Evolutionary conservation across 179 eudicot genomes (phyloP), one percentile per base, ranked within the genome.

Genomic region (Spinacia oleracea): DNA sequence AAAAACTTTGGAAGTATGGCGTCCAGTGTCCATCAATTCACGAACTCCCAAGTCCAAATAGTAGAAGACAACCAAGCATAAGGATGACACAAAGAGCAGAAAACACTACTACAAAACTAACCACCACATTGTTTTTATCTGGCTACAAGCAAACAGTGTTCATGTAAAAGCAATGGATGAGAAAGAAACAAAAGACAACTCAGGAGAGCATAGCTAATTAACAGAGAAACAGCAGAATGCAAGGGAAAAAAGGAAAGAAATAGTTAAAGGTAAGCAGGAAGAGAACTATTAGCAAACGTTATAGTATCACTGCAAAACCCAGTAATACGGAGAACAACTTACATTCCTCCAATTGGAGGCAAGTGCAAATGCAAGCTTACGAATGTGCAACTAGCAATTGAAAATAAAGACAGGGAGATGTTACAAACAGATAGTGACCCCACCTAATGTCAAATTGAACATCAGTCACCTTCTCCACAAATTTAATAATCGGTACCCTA

Each of bases 391-490:
- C 23, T 67, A 67, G 27, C 27, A 40, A 31, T 34, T 35, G 42
- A 6, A 16, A 66, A 66, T 35, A 66, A 38, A 50, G 60, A 71
- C 2, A 71, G 16, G 16, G 40, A 71, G 9, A 16, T 9, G 72
- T 51, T 70, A 42, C 73, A 83, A 38, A 67, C 21, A 70, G 60
- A 68, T 38, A 74, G 50, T 32, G 67, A 42, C 70, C 88, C 71
- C 81, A 96, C 99, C 99, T 96, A 78, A 93, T 75, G 81, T 96
- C 99, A 87, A 96, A 93, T 11, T 88, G 68, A 79, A 96, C 74
- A 31, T 92, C 91, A 73, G 98, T 92, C 75, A 81, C 88, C 88
- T 93, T 93, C 91, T 96, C 99, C 84, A 93, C 90, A 89, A 96
- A 96, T 80, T 96, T 96, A 59, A 96, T 84, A 51, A 96, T 96